A percentile compares a stretch with the other conserved stretches of the same genome.
Evolutionary conservation across 169 alveolate genomes (phyloP).

Genomic region (Eimeria necatrix): DNA sequence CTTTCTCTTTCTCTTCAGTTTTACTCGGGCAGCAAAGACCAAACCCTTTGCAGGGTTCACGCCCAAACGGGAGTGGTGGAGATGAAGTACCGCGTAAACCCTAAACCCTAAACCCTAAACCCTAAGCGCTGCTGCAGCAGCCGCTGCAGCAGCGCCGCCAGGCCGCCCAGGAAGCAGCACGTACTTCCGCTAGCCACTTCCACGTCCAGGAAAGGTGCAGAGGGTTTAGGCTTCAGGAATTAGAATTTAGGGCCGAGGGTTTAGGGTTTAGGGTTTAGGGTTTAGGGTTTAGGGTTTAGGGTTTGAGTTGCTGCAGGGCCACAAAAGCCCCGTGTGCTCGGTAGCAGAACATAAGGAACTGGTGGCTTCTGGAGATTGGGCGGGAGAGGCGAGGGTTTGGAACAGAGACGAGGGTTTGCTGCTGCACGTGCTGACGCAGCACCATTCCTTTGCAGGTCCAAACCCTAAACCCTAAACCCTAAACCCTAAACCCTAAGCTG

Average conservation of each 20-base stretch:
- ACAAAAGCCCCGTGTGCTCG: slow-evolving; percentile 25
- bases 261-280: slow-evolving; percentile 32
- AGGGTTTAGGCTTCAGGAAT: too few species aligned
- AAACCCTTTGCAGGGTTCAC: slow-evolving; percentile 39
- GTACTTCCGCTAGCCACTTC: too few species aligned
- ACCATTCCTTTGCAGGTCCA: slow-evolving; percentile 58
- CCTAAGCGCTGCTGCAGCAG: not conserved
- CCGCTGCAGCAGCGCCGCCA: not conserved
- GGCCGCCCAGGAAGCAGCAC: not conserved
- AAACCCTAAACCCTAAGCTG: not conserved
- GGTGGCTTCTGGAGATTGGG: slow-evolving; percentile 43
- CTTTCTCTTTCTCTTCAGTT: slow-evolving; percentile 19
- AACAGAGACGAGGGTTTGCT: not conserved
- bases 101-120: slow-evolving; percentile 59
- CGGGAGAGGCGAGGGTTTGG: slow-evolving; percentile 69
- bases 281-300: slow-evolving; percentile 45
- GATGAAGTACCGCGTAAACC: slow-evolving; percentile 38
- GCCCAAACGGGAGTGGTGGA: slow-evolving; percentile 22
- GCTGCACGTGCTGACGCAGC: slow-evolving; percentile 24
- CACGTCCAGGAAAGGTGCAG: too few species aligned
- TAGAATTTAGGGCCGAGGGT: not conserved
- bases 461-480: slow-evolving; percentile 41
- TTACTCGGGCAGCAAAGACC: slow-evolving; percentile 49
- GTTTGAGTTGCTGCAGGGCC: slow-evolving; percentile 30
- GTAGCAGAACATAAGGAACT: slow-evolving; percentile 8